Conservation (phyloP, 2,329 filamentous ascomycete species). For the Neocatenulostroma microsporum region DNA sequence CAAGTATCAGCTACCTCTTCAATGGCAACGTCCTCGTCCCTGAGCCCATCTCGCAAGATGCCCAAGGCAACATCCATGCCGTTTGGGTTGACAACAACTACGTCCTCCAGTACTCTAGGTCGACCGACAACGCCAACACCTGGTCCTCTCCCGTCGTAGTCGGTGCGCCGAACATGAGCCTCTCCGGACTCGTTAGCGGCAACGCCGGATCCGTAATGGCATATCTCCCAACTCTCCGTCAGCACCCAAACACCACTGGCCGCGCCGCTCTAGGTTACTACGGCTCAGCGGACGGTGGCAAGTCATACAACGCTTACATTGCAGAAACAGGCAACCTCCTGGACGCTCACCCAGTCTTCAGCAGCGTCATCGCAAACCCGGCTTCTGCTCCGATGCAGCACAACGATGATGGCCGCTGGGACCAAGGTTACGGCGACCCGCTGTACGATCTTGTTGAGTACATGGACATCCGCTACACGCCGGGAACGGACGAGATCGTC, state of each 20-base stretch:
- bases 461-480: constrained; percentile 2
- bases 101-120: no score
- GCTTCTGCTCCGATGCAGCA: constrained; percentile 5
- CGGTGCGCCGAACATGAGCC: constrained; percentile 4
- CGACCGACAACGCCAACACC: no score
- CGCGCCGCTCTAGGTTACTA: constrained; percentile 5
- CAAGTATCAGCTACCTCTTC: no score
- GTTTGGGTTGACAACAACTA: no score
- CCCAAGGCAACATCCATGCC: no score
- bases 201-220: constrained; percentile 6
- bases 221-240: constrained; percentile 4
- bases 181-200: no score
- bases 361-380: constrained; percentile 6
- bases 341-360: background rate
- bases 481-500: constrained; percentile 4
- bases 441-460: constrained; percentile 6
- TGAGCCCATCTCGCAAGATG: no score
- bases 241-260: constrained; percentile 4
- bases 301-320: constrained; percentile 6
- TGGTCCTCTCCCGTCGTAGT: constrained; percentile 6
- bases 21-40: no score
- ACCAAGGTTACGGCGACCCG: constrained; percentile 5
- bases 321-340: constrained; percentile 4
- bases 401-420: constrained; percentile 4
- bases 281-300: constrained; percentile 5